Conservation (phyloP, 2,329 filamentous ascomycete species). For the Fusarium pseudograminearum region DNA sequence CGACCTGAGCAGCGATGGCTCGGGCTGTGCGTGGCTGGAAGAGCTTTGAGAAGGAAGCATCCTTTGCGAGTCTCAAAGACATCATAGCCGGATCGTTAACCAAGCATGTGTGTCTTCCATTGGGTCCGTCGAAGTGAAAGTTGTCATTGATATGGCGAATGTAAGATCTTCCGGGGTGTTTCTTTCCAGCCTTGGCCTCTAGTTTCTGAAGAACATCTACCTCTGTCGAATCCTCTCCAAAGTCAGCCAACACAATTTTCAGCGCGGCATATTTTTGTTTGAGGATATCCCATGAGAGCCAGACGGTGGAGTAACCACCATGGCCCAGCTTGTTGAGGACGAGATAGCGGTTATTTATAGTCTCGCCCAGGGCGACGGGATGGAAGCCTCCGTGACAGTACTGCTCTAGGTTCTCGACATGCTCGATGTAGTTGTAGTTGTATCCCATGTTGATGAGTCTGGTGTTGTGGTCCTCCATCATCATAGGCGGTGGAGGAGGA, state of each 20-base stretch:
- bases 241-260: slow-evolving; percentile 42
- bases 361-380: slow-evolving; percentile 38
- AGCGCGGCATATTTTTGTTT: slow-evolving; percentile 41
- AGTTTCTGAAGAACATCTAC: slow-evolving; percentile 36
- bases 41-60: slow-evolving; percentile 33
- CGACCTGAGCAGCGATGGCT: slow-evolving; percentile 41
- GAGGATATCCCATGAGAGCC: slow-evolving; percentile 43
- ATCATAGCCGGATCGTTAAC: slow-evolving; percentile 45
- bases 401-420: slow-evolving; percentile 42
- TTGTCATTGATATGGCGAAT: slow-evolving; percentile 38
- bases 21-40: slow-evolving; percentile 39
- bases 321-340: slow-evolving; percentile 45
- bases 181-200: slow-evolving; percentile 22
- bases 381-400: slow-evolving; percentile 40
- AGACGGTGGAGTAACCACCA: slow-evolving; percentile 44
- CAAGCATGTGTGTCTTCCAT: slow-evolving; percentile 41
- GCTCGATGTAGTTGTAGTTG: slow-evolving; percentile 41
- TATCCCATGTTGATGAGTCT: slow-evolving; percentile 41
- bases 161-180: slow-evolving; percentile 33
- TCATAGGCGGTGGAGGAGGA: slow-evolving; percentile 11
- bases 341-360: slow-evolving; percentile 42
- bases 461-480: slow-evolving; percentile 38
- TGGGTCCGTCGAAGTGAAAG: slow-evolving; percentile 40
- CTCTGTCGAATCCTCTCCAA: slow-evolving; percentile 38
- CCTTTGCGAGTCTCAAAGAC: slow-evolving; percentile 39